Conservation (phyloP, 106 monocot species). For the Phalaenopsis aphrodite region DNA sequence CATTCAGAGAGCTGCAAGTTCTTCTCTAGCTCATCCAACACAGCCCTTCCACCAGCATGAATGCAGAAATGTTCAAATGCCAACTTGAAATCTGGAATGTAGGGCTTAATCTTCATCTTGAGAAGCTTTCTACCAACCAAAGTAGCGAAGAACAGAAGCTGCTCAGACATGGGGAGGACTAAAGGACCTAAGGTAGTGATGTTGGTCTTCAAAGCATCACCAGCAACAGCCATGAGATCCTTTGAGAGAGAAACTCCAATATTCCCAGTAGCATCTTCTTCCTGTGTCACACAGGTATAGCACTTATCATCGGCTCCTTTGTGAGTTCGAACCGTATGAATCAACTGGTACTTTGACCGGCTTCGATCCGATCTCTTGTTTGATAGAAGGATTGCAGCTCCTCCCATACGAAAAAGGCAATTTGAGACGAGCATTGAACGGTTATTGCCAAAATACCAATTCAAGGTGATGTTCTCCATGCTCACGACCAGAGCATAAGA, state of each 20-base stretch:
- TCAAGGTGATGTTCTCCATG: conserved; percentile 19
- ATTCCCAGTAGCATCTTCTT: conserved; percentile 12
- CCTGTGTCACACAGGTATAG: conserved; percentile 10
- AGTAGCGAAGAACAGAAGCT: conserved; percentile 16
- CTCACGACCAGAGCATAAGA: conserved; percentile 16
- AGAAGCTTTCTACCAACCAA: conserved; percentile 16
- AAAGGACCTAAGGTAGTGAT: conserved; percentile 17
- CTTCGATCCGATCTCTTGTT: conserved; percentile 11
- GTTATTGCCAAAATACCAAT: conserved; percentile 14
- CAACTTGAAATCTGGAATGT: conserved; percentile 19
- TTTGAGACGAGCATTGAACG: conserved; percentile 17
- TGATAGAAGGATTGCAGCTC: conserved; percentile 14
- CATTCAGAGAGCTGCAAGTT: conserved; percentile 18
- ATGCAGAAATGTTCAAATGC: conserved; percentile 22
- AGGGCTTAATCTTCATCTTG: conserved; percentile 13
- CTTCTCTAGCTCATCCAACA: conserved; percentile 17
- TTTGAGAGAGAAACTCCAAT: conserved; percentile 15
- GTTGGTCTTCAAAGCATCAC: conserved; percentile 16
- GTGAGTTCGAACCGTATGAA: conserved; percentile 13
- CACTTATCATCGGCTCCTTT: conserved; percentile 14
- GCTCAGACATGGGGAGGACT: conserved; percentile 17
- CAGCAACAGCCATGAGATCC: conserved; percentile 14
- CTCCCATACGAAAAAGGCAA: conserved; percentile 16
- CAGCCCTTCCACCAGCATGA: conserved; percentile 17
- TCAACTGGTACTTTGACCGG: conserved; percentile 11